Evolutionary conservation across 768 basidiomycete species (phyloP).

Genomic region (Lactarius hengduanensis): DNA sequence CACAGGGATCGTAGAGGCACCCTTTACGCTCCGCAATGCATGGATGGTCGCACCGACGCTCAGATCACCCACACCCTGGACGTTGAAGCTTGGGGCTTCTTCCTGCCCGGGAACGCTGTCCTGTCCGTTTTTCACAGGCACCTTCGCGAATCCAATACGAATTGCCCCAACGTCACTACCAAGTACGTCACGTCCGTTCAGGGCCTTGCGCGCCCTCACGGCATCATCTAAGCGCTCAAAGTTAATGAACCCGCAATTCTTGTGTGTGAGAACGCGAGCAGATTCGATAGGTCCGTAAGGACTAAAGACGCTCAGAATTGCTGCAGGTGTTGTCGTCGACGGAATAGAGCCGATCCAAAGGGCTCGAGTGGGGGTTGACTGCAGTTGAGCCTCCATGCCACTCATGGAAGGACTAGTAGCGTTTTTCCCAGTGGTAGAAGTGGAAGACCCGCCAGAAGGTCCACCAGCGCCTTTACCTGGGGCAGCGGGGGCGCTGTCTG

Average conservation of each 20-base stretch:
- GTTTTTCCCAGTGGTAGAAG: constrained; percentile 48
- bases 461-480: constrained; percentile 73
- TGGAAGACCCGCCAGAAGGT: constrained; percentile 63
- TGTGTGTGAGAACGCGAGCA: constrained; percentile 93
- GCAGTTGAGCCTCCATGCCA: constrained; percentile 80
- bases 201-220: constrained; percentile 89
- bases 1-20: constrained; percentile 87
- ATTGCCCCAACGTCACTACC: constrained; percentile 97
- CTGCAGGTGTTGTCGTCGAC: constrained; percentile 90
- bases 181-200: constrained; percentile 94
- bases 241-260: constrained; percentile 97
- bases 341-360: constrained; percentile 99
- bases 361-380: constrained; percentile 90
- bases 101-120: constrained; percentile 59
- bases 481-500: constrained; percentile 91
- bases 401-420: constrained; percentile 54
- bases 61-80: constrained; percentile 81
- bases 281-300: constrained; percentile 98
- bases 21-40: constrained; percentile 82
- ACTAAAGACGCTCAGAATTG: constrained; percentile 93
- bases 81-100: constrained; percentile 61
- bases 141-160: constrained; percentile 94
- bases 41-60: constrained; percentile 88
- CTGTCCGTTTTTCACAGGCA: constrained; percentile 85
- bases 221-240: constrained; percentile 98